Conservation (phyloP, 495 filamentous ascomycete genomes). For the Hypoxylon cercidicola region DNA sequence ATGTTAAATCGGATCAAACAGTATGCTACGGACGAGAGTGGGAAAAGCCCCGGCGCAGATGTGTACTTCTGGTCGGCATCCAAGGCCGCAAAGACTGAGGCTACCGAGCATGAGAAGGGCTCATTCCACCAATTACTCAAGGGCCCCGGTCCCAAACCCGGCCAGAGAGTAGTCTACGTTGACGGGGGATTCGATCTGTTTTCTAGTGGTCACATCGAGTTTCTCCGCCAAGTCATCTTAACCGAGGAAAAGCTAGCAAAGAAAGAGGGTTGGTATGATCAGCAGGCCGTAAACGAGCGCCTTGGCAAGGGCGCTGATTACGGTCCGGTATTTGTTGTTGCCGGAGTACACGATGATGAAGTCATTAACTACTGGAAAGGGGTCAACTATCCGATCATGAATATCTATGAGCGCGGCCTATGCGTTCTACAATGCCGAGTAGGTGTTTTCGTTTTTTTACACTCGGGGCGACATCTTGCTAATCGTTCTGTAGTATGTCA, state of each 20-base stretch:
- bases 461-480: constrained; percentile 14
- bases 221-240: constrained; percentile 77
- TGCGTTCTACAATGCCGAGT: constrained; percentile 95
- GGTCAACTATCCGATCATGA: constrained; percentile 99
- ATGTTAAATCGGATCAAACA: constrained; percentile 77
- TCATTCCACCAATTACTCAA: constrained; percentile 70
- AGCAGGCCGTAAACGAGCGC: constrained; percentile 68
- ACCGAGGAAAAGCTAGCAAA: constrained; percentile 74
- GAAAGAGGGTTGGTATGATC: constrained; percentile 76
- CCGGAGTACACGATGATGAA: constrained; percentile 91
- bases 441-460: constrained; percentile 45
- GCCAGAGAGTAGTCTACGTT: constrained; percentile 90
- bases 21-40: constrained; percentile 87
- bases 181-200: constrained; percentile 98
- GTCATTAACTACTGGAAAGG: constrained; percentile 97
- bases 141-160: constrained; percentile 73
- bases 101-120: constrained; percentile 61
- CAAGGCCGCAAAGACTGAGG: constrained; percentile 60
- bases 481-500: constrained; percentile 71
- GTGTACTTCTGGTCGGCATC: constrained; percentile 81
- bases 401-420: constrained; percentile 93
- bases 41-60: constrained; percentile 73
- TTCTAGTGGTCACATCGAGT: constrained; percentile 95
- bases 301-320: constrained; percentile 75
- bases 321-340: constrained; percentile 83